Evolutionary conservation across 1,284 basidiomycete species (phyloP), one percentile per base, ranked within the genome.

Genomic region (Naganishia sp.): DNA sequence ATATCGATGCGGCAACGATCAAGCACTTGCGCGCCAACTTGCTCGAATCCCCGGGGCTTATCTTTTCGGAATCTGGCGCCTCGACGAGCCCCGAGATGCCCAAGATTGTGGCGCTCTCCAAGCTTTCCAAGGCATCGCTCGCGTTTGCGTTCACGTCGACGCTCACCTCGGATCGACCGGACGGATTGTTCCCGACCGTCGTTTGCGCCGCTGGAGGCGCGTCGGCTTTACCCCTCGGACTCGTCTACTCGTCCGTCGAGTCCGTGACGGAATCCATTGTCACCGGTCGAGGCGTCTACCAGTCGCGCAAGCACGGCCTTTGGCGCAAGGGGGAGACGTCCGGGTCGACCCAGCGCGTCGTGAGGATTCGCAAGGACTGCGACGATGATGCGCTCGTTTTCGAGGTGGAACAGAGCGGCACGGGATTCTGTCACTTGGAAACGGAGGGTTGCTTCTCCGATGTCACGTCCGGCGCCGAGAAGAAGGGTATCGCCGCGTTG

Each of bases 321-420:
- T 99, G 96, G 96, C 85, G 90, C 68, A 99, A 99, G 79, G 96
- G 96, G 28, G 94, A 92, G 79, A 96, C 94, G 0, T 94, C 90
- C 23, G 96, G 96, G 28, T 89, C 94, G 10, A 93, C 90, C 1
- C 96, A 99, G 76, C 86, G 91, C 45, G 85, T 99, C 63, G 83
- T 94, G 21, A 84, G 85, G 71, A 90, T 99, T 71, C 85, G 87
- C 28, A 79, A 89, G 43, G 96, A 99, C 80, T 99, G 96, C 79
- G 96, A 99, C 79, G 85, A 86, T 0, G 96, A 99, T 79, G 87
- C 90, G 46, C 82, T 99, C 63, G 89, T 97, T 77, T 96, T 96
- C 80, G 86, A 87, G 67, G 95, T 99, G 56, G 81, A 92, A 52
- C 96, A 99, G 82, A 87, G 90, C 72, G 92, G 92, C 6, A 82